phyloP scores from a whole-genome alignment of 768 basidiomycete species.

The Suillus lakei region DNA sequence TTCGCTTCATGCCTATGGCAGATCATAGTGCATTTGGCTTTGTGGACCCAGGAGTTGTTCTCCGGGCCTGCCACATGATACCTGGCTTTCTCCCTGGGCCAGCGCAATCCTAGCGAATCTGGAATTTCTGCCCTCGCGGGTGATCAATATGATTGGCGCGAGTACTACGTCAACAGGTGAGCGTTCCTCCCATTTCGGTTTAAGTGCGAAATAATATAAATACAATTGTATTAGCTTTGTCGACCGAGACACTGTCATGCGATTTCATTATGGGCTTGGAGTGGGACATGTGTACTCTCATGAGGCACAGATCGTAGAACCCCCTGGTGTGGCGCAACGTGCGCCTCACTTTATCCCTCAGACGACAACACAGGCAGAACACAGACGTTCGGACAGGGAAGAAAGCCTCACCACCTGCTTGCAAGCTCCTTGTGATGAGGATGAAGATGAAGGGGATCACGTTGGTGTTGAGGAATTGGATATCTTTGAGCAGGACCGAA shows the following conservation, averaged over 20 bases:
- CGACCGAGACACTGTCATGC: slow-evolving; percentile 8
- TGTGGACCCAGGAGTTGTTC: background rate
- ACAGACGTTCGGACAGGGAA: too few species aligned
- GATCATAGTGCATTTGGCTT: slow-evolving; percentile 6
- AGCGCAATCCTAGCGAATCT: background rate
- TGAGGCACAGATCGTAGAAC: background rate
- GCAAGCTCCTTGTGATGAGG: too few species aligned
- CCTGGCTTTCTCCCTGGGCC: background rate
- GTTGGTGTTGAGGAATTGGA: background rate
- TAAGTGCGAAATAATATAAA: too few species aligned
- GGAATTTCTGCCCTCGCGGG: background rate
- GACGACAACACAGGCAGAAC: too few species aligned
- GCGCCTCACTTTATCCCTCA: too few species aligned
- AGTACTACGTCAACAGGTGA: background rate
- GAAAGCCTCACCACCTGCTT: too few species aligned
- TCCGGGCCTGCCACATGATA: background rate
- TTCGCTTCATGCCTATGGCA: background rate
- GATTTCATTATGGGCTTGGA: slow-evolving; percentile 2
- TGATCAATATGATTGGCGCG: background rate
- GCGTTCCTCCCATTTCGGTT: background rate
- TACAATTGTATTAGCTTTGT: slow-evolving; percentile 3
- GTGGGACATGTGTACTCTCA: slow-evolving; percentile 8
- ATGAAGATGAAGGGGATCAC: background rate
- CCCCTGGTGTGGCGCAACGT: too few species aligned
- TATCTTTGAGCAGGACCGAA: background rate